Base-by-base conservation (phyloP, 192 early-diverging fungal genomes). In the Physocladia obscura region DNA sequence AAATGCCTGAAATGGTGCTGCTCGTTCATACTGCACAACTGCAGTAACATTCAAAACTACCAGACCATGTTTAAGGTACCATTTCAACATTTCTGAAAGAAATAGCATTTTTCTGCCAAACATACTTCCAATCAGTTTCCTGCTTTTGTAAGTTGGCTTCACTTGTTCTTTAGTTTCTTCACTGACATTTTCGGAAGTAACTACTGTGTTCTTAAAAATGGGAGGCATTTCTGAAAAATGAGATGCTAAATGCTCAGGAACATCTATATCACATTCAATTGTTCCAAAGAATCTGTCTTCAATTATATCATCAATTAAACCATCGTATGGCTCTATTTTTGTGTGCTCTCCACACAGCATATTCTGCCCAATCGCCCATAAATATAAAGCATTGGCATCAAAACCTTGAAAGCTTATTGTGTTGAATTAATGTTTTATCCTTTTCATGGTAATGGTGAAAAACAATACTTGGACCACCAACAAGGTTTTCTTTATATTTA, bases 191-290 rank as follows among this genome's bases (percentile, higher is more conserved):
- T 35, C 37, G 24, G 35, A 1, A 0, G 58, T 61, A 30, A 61
- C 37, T 61, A 48, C 58, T 15, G 24, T 24, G 15, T 61, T 61
- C 24, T 44, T 44, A 44, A 44, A 44, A 13, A 44, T 44, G 8
- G 40, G 40, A n/a, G 40, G 40, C 40, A 44, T 44, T n/a, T 44
- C 58, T 61, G 8, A 8, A 1, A 61, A 61, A 61, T 61, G 37
- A 0, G 1, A 1, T 15, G 11, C 15, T 11, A 61, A 44, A 44
- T 61, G 32, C 17, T 61, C 58, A 48, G 58, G 21, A 61, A 61
- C 58, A 19, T 61, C 32, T 15, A 61, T 61, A 44, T 61, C 58
- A 61, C 58, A 61, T 44, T 61, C 58, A 19, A 61, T 61, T 39
- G 37, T 15, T 26, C 58, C 32, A 35, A 61, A 61, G 24, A 61